A percentile compares a stretch with the other conserved stretches of the same genome.
Evolutionary conservation across 805 yeast species (phyloP).

Genomic region (Babjeviella inositovora): DNA sequence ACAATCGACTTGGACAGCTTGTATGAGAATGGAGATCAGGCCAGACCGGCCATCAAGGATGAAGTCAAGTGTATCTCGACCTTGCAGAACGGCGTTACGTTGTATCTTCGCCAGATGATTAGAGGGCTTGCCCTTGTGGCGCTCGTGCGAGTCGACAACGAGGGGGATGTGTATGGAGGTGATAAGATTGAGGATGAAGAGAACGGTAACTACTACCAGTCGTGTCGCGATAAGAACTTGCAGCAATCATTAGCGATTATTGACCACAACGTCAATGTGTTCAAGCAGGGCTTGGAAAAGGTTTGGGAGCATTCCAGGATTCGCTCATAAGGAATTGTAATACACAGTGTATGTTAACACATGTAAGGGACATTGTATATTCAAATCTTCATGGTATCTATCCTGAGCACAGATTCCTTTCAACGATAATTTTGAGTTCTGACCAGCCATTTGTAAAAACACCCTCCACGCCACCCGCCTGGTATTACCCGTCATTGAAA

Average conservation of each 20-base stretch:
- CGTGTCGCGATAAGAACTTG: constrained; percentile 18
- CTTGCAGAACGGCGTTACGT: constrained; percentile 68
- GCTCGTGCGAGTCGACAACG: constrained; percentile 52
- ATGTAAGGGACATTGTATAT: too few species aligned
- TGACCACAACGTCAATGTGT: constrained; percentile 77
- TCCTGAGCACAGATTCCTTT: too few species aligned
- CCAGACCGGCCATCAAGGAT: constrained; percentile 5
- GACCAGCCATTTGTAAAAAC: too few species aligned
- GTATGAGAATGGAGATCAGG: constrained; percentile 18
- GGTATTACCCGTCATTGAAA: too few species aligned
- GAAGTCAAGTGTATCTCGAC: constrained; percentile 55
- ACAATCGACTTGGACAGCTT: constrained; percentile 75
- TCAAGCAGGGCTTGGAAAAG: constrained; percentile 60
- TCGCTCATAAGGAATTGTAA: constrained; percentile 2
- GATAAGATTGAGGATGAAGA: constrained; percentile 4
- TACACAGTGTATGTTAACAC: too few species aligned
- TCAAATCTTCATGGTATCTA: too few species aligned
- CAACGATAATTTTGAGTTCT: too few species aligned
- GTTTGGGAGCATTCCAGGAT: constrained; percentile 39
- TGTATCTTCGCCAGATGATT: constrained; percentile 82
- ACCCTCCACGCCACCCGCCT: too few species aligned
- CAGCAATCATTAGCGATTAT: constrained; percentile 44
- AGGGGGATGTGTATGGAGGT: constrained; percentile 19
- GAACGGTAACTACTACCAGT: too few species aligned
- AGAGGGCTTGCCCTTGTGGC: constrained; percentile 88